Percentiles rank a stretch among this genome's conserved stretches.
These are phyloP conservation scores for Aphanomyces cochlioides DNA, from an alignment of 352 stramenopile genomes.

Conservation along the genomic window DNA sequence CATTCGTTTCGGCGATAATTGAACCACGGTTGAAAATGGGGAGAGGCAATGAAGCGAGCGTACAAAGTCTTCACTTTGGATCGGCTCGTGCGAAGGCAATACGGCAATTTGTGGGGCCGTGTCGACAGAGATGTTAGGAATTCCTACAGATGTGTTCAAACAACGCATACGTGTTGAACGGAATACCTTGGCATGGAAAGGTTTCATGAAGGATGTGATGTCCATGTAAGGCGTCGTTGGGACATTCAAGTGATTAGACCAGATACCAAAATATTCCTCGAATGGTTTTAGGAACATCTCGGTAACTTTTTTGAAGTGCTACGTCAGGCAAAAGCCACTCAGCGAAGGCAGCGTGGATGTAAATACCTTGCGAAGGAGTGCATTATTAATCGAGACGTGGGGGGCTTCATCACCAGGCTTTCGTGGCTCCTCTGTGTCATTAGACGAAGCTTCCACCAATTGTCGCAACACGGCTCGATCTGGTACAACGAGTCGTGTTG, in stretches of 20 bases:
- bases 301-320: constrained; percentile 85
- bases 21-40: constrained; percentile 79
- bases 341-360: neutral
- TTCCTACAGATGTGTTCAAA: constrained; percentile 7
- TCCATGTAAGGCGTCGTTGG: constrained; percentile 52
- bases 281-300: constrained; percentile 84
- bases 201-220: constrained; percentile 66
- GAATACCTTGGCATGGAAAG: constrained; percentile 51
- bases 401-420: constrained; percentile 56
- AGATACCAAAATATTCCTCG: constrained; percentile 83
- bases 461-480: constrained; percentile 63
- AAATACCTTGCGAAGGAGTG: constrained; percentile 66
- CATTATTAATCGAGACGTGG: constrained; percentile 79
- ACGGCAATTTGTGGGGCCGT: constrained; percentile 19
- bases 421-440: constrained; percentile 39
- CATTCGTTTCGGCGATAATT: constrained; percentile 59
- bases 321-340: neutral
- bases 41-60: constrained; percentile 60
- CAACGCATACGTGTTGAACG: neutral
- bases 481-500: constrained; percentile 48
- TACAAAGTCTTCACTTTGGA: constrained; percentile 70
- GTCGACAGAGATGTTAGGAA: constrained; percentile 12
- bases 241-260: constrained; percentile 43
- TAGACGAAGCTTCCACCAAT: constrained; percentile 51
- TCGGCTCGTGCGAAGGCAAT: constrained; percentile 48